Conservation (phyloP, 2,329 filamentous ascomycete species). For the Exophiala viscosa region DNA sequence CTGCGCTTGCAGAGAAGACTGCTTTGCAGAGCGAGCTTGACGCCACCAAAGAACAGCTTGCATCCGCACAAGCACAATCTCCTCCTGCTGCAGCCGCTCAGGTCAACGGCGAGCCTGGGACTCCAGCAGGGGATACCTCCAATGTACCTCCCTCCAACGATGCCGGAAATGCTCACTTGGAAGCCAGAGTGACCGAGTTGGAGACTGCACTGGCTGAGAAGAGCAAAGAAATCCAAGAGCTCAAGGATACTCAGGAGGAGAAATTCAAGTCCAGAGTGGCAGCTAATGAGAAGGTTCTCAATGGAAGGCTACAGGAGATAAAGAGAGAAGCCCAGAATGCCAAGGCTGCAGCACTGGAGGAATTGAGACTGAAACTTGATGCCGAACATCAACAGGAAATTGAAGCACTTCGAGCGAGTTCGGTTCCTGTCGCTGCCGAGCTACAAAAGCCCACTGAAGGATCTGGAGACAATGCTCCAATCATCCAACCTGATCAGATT, state of each 20-base stretch:
- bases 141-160: conserved; percentile 26
- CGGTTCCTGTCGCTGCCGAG: conserved; percentile 36
- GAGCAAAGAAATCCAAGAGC: conserved; percentile 43
- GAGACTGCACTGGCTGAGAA: conserved; percentile 54
- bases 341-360: conserved; percentile 31
- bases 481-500: conserved; percentile 33
- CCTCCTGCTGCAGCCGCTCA: conserved; percentile 29
- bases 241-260: conserved; percentile 46
- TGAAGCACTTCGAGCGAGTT: conserved; percentile 35
- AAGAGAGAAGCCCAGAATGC: conserved; percentile 50
- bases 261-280: conserved; percentile 47
- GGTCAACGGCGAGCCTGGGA: conserved; percentile 46
- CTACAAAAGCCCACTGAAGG: conserved; percentile 19
- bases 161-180: conserved; percentile 38
- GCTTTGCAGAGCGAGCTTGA: conserved; percentile 66
- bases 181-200: conserved; percentile 55
- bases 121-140: conserved; percentile 37
- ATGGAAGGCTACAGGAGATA: conserved; percentile 62
- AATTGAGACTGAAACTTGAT: conserved; percentile 20
- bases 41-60: conserved; percentile 59
- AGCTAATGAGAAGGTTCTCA: conserved; percentile 54
- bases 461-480: conserved; percentile 21
- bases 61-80: conserved; percentile 53
- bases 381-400: conserved; percentile 43
- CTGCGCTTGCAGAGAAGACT: conserved; percentile 60